Evolutionary conservation across 768 basidiomycete genomes (phyloP), one percentile per base, ranked within the genome.

Genomic region (Leccinum broughii): DNA sequence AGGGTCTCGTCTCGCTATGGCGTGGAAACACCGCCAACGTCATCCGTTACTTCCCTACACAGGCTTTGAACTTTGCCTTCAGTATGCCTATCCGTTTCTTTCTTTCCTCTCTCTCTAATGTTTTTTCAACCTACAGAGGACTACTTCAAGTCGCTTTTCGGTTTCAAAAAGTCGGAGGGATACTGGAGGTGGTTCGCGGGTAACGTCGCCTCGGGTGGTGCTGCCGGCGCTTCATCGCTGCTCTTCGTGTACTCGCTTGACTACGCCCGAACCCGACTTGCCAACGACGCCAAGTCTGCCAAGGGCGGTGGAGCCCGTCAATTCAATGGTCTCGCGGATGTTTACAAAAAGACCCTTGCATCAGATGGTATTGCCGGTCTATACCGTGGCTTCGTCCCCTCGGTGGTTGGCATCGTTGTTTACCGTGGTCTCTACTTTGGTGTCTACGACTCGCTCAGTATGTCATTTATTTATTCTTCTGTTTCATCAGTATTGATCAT

Each of bases 41-140:
- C 80, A 97, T 99, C 82, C 95, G 97, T 77, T 99, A 99, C 91
- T 99, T 99, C 94, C 97, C 97, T 55, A 99, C 97, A 59, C 96
- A 99, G 78, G 97, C 97, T 44, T 81, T 98, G 70, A 99, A 99
- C 92, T 98, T 99, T 72, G 96, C 96, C 76, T 98, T 98, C 90
- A 98, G 92, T 97, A 69, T 69, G 94, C 86, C 46, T 67, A 53
- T 60, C 20, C 1, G 1, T 15, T 20, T 46, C 20, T 17, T 46
- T 44, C 0, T 37, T n/a, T 44, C 6, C 32, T 6, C 51, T 13
- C 20, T 37, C 2, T 56, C 2, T 30, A n/a, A 67, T 64, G 57
- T 64, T 60, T 30, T 39, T 56, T 10, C 41, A 14, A 26, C 4
- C 41, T 15, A 51, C 69, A 70, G 92, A 95, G 93, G 93, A 95